Conservation (phyloP, 176 grass and related monocot genomes). For the Thinopyrum elongatum region DNA sequence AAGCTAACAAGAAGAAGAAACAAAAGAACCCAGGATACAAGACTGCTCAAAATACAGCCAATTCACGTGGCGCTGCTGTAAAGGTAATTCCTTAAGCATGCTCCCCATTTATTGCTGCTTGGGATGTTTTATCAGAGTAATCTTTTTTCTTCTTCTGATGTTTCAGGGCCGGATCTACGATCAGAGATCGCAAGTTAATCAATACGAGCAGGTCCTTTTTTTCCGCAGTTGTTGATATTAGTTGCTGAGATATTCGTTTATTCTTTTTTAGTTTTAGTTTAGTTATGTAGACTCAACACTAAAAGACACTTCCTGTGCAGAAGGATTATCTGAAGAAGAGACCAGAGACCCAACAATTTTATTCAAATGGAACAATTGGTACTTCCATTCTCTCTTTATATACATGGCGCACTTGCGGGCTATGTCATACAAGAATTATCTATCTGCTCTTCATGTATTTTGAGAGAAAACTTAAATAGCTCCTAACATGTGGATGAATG, state of each 20-base stretch:
- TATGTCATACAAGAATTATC: not conserved
- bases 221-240: not conserved
- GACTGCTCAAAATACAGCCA: slow-evolving; percentile 44
- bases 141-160: slow-evolving; percentile 30
- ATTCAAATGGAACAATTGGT: slow-evolving; percentile 77
- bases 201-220: slow-evolving; percentile 68
- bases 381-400: slow-evolving; percentile 29
- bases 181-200: slow-evolving; percentile 64
- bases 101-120: slow-evolving; percentile 13
- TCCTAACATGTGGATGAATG: slow-evolving; percentile 14
- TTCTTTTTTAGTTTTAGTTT: not conserved
- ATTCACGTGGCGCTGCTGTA: slow-evolving; percentile 43
- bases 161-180: slow-evolving; percentile 60
- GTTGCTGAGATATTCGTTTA: not conserved
- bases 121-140: slow-evolving; percentile 23
- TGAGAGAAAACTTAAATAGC: slow-evolving; percentile 21
- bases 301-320: slow-evolving; percentile 33
- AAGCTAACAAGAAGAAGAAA: slow-evolving; percentile 90
- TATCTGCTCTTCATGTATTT: slow-evolving; percentile 20
- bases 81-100: slow-evolving; percentile 52
- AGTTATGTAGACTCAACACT: not conserved
- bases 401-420: not conserved
- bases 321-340: slow-evolving; percentile 85
- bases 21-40: slow-evolving; percentile 49
- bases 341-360: slow-evolving; percentile 60